phyloP scores from a whole-genome alignment of 441 rosid genomes.

The Pelargonium australe region DNA sequence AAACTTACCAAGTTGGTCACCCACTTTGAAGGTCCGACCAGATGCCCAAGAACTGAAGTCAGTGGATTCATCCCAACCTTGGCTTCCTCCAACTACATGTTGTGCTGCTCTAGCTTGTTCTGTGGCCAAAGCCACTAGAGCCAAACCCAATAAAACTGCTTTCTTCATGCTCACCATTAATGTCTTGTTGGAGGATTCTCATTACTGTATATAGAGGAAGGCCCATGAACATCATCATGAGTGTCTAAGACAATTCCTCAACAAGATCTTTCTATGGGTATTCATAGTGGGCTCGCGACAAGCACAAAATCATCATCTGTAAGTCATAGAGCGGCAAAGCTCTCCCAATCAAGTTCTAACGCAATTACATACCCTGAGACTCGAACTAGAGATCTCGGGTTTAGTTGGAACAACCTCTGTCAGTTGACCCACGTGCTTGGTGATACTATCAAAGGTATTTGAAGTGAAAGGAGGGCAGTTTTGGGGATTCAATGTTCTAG shows the following conservation, averaged over 20 bases:
- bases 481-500: neutral
- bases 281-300: too few species aligned
- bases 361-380: too few species aligned
- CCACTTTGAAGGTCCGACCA: conserved; percentile 59
- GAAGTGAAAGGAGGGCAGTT: conserved; percentile 8
- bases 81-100: conserved; percentile 71
- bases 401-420: too few species aligned
- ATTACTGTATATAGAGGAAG: neutral
- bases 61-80: conserved; percentile 79
- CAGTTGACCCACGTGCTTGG: too few species aligned
- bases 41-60: conserved; percentile 73
- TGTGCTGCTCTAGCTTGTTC: conserved; percentile 42
- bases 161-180: conserved; percentile 23
- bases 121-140: conserved; percentile 29
- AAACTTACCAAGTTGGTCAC: conserved; percentile 64
- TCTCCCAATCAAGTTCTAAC: too few species aligned
- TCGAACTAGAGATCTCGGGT: too few species aligned
- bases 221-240: neutral
- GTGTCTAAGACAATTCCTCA: neutral
- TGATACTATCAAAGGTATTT: neutral
- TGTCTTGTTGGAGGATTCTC: conserved; percentile 5
- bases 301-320: too few species aligned
- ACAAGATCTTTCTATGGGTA: too few species aligned
- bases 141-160: conserved; percentile 28
- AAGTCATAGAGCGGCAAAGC: too few species aligned